Evolutionary conservation across 192 early-diverging fungal species (phyloP).

Genomic region (Coemansia furcata): DNA sequence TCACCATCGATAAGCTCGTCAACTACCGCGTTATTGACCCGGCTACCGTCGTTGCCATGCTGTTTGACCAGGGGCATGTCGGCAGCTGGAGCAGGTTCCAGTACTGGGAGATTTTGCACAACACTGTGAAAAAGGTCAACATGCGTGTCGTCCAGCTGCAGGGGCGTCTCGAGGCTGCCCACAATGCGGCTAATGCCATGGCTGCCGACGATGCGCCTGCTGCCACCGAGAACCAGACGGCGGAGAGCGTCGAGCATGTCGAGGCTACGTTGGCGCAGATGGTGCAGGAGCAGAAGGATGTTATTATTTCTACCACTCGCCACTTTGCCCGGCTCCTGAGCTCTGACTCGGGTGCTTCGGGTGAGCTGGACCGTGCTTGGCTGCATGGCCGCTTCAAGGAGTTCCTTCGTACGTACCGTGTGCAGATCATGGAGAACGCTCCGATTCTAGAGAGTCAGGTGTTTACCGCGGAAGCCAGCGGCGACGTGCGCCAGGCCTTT

Average conservation of each 20-base stretch:
- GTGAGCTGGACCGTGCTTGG: constrained; percentile 66
- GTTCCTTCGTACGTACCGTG: constrained; percentile 57
- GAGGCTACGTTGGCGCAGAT: constrained; percentile 69
- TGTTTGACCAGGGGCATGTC: constrained; percentile 56
- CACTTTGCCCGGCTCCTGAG: constrained; percentile 59
- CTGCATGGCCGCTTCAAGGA: constrained; percentile 62
- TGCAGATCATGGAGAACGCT: constrained; percentile 50
- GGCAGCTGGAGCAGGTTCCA: constrained; percentile 56
- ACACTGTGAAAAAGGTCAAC: constrained; percentile 82
- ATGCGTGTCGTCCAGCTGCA: constrained; percentile 64
- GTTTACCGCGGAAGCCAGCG: constrained; percentile 47
- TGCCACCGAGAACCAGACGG: constrained; percentile 21
- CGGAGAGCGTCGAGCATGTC: constrained; percentile 52
- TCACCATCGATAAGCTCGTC: constrained; percentile 90
- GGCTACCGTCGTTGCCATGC: constrained; percentile 73
- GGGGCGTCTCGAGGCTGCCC: constrained; percentile 26
- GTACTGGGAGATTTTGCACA: constrained; percentile 84
- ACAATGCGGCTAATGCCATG: constrained; percentile 35
- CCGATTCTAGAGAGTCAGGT: constrained; percentile 48
- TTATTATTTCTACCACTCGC: constrained; percentile 70
- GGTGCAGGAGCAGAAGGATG: constrained; percentile 77
- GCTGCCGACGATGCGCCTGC: not conserved
- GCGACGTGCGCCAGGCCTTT: constrained; percentile 42
- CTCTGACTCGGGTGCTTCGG: constrained; percentile 51
- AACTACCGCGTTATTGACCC: constrained; percentile 95